phyloP scores from a whole-genome alignment of 2,329 filamentous ascomycete species.

The Botrytis hyacinthi region DNA sequence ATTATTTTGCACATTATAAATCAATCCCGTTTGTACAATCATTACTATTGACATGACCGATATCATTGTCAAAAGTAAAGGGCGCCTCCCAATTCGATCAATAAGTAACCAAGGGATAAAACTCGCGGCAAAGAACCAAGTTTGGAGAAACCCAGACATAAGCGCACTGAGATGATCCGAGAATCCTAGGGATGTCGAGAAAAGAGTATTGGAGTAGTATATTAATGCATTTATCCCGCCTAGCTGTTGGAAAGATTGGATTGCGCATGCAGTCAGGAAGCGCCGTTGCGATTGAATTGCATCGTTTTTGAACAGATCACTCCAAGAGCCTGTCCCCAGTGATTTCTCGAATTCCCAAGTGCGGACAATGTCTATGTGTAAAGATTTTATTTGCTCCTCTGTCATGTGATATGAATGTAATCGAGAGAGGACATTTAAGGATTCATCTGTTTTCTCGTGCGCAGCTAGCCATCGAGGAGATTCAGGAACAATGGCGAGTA shows the following conservation, averaged over 20 bases:
- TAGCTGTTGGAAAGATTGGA: slow-evolving; percentile 52
- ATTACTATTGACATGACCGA: slow-evolving; percentile 44
- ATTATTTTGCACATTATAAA: slow-evolving; percentile 43
- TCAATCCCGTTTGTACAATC: slow-evolving; percentile 43
- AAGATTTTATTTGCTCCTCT: slow-evolving; percentile 29
- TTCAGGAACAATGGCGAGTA: slow-evolving; percentile 53
- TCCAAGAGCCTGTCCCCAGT: slow-evolving; percentile 39
- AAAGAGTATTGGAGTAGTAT: slow-evolving; percentile 47
- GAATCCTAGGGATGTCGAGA: slow-evolving; percentile 47
- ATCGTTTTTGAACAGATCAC: slow-evolving; percentile 30
- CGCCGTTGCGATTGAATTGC: slow-evolving; percentile 47
- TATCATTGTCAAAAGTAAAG: slow-evolving; percentile 60
- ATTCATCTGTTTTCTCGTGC: slow-evolving; percentile 43
- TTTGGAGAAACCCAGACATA: slow-evolving; percentile 53
- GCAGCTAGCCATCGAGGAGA: slow-evolving; percentile 47
- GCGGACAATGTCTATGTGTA: slow-evolving; percentile 38
- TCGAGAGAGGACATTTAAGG: slow-evolving; percentile 46
- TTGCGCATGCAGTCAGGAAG: slow-evolving; percentile 49
- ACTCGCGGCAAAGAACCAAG: slow-evolving; percentile 45
- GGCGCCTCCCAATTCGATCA: slow-evolving; percentile 61
- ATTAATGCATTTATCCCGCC: slow-evolving; percentile 45
- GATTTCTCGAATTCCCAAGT: slow-evolving; percentile 40
- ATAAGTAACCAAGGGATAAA: slow-evolving; percentile 44
- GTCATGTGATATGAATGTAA: slow-evolving; percentile 45
- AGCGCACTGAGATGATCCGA: slow-evolving; percentile 46